phyloP scores from a whole-genome alignment of 2,329 filamentous ascomycete genomes.

The Aureobasidium zeae region DNA sequence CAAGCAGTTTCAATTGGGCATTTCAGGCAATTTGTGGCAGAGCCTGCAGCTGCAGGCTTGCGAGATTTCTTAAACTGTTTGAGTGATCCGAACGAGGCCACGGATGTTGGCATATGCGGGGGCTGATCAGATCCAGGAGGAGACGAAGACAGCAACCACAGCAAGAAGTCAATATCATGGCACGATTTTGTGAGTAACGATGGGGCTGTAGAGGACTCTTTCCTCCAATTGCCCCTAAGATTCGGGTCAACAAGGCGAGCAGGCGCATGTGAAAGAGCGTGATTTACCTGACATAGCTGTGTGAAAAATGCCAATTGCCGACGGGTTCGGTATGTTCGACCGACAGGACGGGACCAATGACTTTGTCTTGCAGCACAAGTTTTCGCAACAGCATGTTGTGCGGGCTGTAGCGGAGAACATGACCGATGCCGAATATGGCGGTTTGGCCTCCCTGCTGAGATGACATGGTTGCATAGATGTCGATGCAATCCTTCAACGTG shows the following conservation, averaged over 20 bases:
- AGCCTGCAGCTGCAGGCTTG: constrained; percentile 66
- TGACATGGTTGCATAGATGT: constrained; percentile 55
- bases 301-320: constrained; percentile 91
- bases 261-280: not conserved
- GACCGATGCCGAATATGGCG: constrained; percentile 76
- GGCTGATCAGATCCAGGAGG: constrained; percentile 32
- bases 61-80: constrained; percentile 67
- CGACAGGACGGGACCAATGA: constrained; percentile 76
- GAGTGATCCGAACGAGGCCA: constrained; percentile 68
- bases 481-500: constrained; percentile 65
- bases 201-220: constrained; percentile 64
- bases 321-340: constrained; percentile 90
- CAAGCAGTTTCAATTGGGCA: constrained; percentile 69
- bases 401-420: constrained; percentile 86
- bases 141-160: constrained; percentile 83
- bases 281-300: constrained; percentile 65
- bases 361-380: constrained; percentile 62
- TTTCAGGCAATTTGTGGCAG: constrained; percentile 76
- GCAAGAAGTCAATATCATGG: constrained; percentile 85
- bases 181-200: constrained; percentile 91
- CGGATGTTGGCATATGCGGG: constrained; percentile 63
- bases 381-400: constrained; percentile 80
- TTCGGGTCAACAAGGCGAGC: not conserved
- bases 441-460: constrained; percentile 22
- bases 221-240: constrained; percentile 77